Evolutionary conservation across 2,329 filamentous ascomycete species (phyloP), one percentile per base, ranked within the genome.

Genomic region (Boeremia exigua): DNA sequence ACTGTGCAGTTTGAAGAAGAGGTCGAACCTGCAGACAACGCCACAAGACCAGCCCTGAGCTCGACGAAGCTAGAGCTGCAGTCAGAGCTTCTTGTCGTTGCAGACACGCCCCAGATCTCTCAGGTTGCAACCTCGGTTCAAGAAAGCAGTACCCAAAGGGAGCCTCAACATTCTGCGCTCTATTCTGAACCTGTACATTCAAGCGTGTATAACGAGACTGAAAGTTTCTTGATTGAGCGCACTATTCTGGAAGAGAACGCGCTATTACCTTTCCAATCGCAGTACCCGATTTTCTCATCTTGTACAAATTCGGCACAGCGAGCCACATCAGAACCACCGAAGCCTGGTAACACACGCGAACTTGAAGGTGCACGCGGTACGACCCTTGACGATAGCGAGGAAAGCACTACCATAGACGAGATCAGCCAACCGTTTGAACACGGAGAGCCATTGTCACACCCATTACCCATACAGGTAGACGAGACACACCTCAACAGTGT

Each of bases 251-350:
- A 55, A 49, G 46, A 64, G 10, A 52, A 50, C 48, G 59, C 42
- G 32, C 64, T 62, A 14, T 60, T 56, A 19, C 56, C 58, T 9
- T 59, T 54, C 6, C 58, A 54, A 40, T 61, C 53, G 10, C 61
- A 62, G 42, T 34, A 53, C 15, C 59, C 50, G 17, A 33, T 19
- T 44, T 46, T 28, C 25, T 51, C 27, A 17, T 25, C 33, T 29
- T 25, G 14, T 23, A 45, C 42, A 14, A 36, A 42, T n/a, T 29
- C n/a, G 23, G 19, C 14, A 4, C 34, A 46, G 30, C 29, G 27
- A 6, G 43, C 37, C 15, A 25, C 29, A 4, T 43, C 47, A 1
- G 37, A 43, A 15, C 30, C 53, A 11, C 19, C 25, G 4, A 19
- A 17, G 5, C 14, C 30, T 25, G 9, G 5, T 9, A 25, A 6